These are phyloP conservation scores for Debaryomycetaceae sp. DNA, from an alignment of 1,139 yeast species.

Conservation along the genomic window DNA sequence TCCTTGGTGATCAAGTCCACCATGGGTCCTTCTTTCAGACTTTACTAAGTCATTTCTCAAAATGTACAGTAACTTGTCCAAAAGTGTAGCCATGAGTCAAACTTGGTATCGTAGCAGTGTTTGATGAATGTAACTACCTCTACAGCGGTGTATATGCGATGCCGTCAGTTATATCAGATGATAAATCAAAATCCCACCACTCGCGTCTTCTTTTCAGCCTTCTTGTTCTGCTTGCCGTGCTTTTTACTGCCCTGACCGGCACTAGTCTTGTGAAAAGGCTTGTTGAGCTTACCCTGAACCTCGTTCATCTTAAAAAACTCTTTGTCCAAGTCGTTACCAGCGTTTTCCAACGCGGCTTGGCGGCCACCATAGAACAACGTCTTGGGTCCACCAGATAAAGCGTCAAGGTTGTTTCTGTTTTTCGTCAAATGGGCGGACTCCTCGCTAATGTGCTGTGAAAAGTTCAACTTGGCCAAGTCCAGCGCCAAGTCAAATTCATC, in stretches of 20 bases:
- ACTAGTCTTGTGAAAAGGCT: conserved; percentile 67
- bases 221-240: conserved; percentile 76
- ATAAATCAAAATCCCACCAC: conserved; percentile 40
- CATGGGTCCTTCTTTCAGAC: conserved; percentile 99
- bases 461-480: conserved; percentile 69
- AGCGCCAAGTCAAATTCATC: conserved; percentile 59
- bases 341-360: conserved; percentile 73
- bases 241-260: conserved; percentile 48
- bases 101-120: no score
- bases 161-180: no score
- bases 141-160: no score
- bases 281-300: conserved; percentile 57
- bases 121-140: no score
- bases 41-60: conserved; percentile 61
- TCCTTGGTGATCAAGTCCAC: conserved; percentile 98
- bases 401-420: conserved; percentile 27
- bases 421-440: conserved; percentile 19
- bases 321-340: conserved; percentile 74
- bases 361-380: conserved; percentile 68
- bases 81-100: no score
- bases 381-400: conserved; percentile 29
- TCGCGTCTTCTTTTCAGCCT: conserved; percentile 47
- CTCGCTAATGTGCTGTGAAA: conserved; percentile 67
- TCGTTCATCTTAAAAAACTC: conserved; percentile 74
- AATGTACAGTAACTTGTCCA: conserved; percentile 2